Conservation (phyloP, 169 alveolate species). For the Plasmodium berghei region DNA sequence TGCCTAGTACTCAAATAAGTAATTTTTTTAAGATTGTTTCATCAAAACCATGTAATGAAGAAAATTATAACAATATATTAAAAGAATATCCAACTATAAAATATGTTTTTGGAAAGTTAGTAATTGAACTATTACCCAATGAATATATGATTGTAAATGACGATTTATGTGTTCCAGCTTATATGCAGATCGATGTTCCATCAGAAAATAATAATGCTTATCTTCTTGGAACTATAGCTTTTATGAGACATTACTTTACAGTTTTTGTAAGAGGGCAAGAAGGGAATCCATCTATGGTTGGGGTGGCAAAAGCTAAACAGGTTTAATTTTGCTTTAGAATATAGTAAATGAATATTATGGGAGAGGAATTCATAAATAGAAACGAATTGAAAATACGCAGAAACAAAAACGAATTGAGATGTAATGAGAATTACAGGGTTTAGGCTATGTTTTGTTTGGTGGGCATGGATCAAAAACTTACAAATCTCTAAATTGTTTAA, state of each 20-base stretch:
- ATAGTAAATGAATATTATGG: background rate
- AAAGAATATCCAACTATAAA: constrained; percentile 80
- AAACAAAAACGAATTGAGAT: too few relatives aligned
- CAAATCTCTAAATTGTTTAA: too few relatives aligned
- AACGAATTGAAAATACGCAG: background rate
- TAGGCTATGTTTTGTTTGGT: too few relatives aligned
- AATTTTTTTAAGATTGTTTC: constrained; percentile 75
- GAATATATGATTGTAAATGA: constrained; percentile 79
- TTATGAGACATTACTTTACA: constrained; percentile 89
- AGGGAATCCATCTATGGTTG: constrained; percentile 81
- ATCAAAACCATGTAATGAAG: constrained; percentile 42
- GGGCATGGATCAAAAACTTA: too few relatives aligned
- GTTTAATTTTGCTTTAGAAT: background rate
- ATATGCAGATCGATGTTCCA: constrained; percentile 92
- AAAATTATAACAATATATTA: constrained; percentile 51
- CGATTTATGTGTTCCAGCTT: constrained; percentile 88
- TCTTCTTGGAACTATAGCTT: constrained; percentile 88
- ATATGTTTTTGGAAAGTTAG: constrained; percentile 80
- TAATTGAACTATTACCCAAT: constrained; percentile 75
- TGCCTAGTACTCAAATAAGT: constrained; percentile 85
- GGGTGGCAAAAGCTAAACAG: constrained; percentile 67
- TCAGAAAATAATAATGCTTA: constrained; percentile 91
- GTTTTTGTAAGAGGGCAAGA: constrained; percentile 80
- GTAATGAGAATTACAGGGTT: too few relatives aligned
- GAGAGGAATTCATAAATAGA: background rate